These are phyloP conservation scores for Handroanthus guayacan DNA, from an alignment of 257 asterid species.

Conservation along the genomic window DNA sequence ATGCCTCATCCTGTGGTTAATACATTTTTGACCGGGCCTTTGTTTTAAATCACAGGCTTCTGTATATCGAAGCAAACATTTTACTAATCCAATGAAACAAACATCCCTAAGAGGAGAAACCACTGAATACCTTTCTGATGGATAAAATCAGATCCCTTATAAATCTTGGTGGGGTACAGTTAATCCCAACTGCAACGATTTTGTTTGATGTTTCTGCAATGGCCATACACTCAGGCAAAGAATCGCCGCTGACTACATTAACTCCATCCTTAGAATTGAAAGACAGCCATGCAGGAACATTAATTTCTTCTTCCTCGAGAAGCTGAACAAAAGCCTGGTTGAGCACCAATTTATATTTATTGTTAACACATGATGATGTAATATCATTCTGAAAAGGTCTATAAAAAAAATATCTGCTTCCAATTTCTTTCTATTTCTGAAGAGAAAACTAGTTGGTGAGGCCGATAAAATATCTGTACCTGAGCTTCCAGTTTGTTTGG, in stretches of 20 bases:
- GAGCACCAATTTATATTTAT: constrained; percentile 26
- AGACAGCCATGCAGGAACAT: constrained; percentile 83
- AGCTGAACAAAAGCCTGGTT: constrained; percentile 80
- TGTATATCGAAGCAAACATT: no score
- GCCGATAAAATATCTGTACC: constrained; percentile 47
- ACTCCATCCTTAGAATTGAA: constrained; percentile 92
- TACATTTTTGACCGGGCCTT: no score
- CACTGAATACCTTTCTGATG: constrained; percentile 61
- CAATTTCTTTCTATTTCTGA: neutral
- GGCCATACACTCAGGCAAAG: constrained; percentile 70
- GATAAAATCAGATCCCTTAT: constrained; percentile 70
- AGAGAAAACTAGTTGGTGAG: constrained; percentile 24
- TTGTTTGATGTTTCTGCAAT: constrained; percentile 72
- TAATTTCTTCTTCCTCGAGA: constrained; percentile 78
- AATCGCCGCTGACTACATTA: constrained; percentile 84
- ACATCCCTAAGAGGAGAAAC: constrained; percentile 9
- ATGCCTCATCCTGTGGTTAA: no score
- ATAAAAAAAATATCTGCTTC: neutral
- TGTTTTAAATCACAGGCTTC: no score
- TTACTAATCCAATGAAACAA: no score
- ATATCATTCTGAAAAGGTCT: neutral
- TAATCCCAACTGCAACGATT: constrained; percentile 82
- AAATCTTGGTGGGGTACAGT: constrained; percentile 92
- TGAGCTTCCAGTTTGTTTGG: constrained; percentile 90
- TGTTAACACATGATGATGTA: constrained; percentile 10